Percentiles rank a stretch among this genome's conserved stretches.
These are phyloP conservation scores for Penicillium coprophilum DNA, from an alignment of 495 filamentous ascomycete genomes.

Conservation along the genomic window DNA sequence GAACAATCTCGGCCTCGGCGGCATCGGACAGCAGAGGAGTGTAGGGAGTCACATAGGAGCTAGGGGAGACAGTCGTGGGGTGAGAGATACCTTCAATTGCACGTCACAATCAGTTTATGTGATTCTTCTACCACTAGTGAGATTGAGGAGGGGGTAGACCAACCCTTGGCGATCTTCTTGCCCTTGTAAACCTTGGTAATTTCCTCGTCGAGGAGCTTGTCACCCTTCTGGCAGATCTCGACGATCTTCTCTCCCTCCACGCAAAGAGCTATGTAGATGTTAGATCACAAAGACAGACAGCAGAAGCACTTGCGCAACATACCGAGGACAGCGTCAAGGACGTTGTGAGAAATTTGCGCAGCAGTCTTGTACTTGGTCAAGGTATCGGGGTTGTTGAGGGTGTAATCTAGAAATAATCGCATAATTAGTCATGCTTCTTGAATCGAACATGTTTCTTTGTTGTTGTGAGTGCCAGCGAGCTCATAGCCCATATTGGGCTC, in stretches of 20 bases:
- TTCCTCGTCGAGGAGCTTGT: constrained; percentile 92
- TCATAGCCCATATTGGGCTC: constrained; percentile 14
- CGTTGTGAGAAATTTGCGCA: constrained; percentile 89
- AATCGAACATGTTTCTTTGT: background rate
- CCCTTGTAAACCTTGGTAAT: constrained; percentile 94
- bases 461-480: constrained; percentile 13
- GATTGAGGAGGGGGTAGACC: constrained; percentile 10
- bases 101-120: constrained; percentile 20
- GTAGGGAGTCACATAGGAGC: constrained; percentile 93
- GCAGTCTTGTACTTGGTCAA: constrained; percentile 99
- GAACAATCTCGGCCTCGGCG: constrained; percentile 72
- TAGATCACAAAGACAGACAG: constrained; percentile 16
- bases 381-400: constrained; percentile 93
- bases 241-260: constrained; percentile 87
- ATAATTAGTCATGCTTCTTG: background rate
- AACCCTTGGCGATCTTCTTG: constrained; percentile 93
- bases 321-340: constrained; percentile 80
- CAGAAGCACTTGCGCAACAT: constrained; percentile 20
- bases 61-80: constrained; percentile 93
- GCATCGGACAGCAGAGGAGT: constrained; percentile 83
- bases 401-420: constrained; percentile 67
- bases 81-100: constrained; percentile 71
- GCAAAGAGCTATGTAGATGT: constrained; percentile 60
- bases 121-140: background rate
- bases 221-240: constrained; percentile 89